phyloP scores from a whole-genome alignment of 176 grass and related monocot species.

The Triticum timopheevii region DNA sequence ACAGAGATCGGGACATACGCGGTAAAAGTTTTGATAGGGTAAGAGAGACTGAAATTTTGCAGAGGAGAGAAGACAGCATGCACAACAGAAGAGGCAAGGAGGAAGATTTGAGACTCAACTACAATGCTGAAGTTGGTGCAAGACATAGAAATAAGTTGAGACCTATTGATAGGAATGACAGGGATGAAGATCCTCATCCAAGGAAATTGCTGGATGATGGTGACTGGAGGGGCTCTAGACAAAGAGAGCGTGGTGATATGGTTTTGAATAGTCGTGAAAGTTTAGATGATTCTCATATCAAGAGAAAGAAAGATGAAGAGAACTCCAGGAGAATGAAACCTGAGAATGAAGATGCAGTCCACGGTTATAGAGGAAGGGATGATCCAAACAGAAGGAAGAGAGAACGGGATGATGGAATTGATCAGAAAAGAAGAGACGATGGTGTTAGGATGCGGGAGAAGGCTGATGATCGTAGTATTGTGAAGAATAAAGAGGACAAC shows the following conservation, averaged over 20 bases:
- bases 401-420: conserved; percentile 66
- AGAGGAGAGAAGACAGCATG: conserved; percentile 71
- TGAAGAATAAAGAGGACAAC: conserved; percentile 63
- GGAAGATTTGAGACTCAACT: conserved; percentile 65
- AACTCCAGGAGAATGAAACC: conserved; percentile 63
- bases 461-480: conserved; percentile 50
- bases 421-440: conserved; percentile 77
- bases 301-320: conserved; percentile 87
- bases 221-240: conserved; percentile 73
- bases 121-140: conserved; percentile 55
- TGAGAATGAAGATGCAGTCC: conserved; percentile 58
- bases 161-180: conserved; percentile 64
- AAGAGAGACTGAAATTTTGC: conserved; percentile 55
- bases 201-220: conserved; percentile 72
- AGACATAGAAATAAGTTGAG: conserved; percentile 67
- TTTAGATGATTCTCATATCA: conserved; percentile 68
- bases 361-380: conserved; percentile 66
- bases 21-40: conserved; percentile 83
- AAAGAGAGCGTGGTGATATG: conserved; percentile 60
- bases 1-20: conserved; percentile 53
- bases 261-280: conserved; percentile 54
- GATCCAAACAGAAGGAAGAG: conserved; percentile 71
- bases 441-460: conserved; percentile 62
- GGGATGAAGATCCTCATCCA: conserved; percentile 61
- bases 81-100: conserved; percentile 74